phyloP scores from a whole-genome alignment of 1,284 basidiomycete species.

The Vanrija sp. region DNA sequence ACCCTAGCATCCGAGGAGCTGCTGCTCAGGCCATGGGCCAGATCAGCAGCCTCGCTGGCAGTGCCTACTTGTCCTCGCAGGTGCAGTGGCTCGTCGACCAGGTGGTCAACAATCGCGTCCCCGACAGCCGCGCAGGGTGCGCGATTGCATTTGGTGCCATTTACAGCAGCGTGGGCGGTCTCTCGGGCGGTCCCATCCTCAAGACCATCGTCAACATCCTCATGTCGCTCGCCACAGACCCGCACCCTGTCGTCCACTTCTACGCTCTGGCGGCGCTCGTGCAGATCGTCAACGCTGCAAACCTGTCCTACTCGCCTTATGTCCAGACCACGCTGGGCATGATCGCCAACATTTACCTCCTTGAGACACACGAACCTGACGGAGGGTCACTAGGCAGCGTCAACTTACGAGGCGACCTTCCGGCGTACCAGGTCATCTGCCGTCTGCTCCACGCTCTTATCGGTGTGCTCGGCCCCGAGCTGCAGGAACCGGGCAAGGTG shows the following conservation, averaged over 20 bases:
- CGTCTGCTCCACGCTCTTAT: conserved; percentile 89
- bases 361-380: conserved; percentile 90
- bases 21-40: conserved; percentile 90
- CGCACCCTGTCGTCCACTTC: conserved; percentile 94
- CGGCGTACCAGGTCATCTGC: conserved; percentile 86
- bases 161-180: conserved; percentile 85
- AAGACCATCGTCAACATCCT: conserved; percentile 96
- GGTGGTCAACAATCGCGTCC: conserved; percentile 94
- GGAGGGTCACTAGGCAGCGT: conserved; percentile 79
- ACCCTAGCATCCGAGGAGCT: conserved; percentile 68
- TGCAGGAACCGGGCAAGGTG: conserved; percentile 81
- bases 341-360: conserved; percentile 83
- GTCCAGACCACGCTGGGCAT: conserved; percentile 85
- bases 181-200: conserved; percentile 87
- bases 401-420: conserved; percentile 85
- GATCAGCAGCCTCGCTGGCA: conserved; percentile 77
- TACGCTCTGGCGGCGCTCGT: conserved; percentile 83
- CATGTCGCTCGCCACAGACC: conserved; percentile 92
- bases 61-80: conserved; percentile 77
- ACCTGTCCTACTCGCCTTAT: conserved; percentile 84
- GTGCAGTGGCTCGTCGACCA: conserved; percentile 91
- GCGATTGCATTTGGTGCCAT: conserved; percentile 92
- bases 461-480: conserved; percentile 90
- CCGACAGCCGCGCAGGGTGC: conserved; percentile 88
- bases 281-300: conserved; percentile 85